Conservation (phyloP, 257 asterid species). For the Primulina huaijiensis region DNA sequence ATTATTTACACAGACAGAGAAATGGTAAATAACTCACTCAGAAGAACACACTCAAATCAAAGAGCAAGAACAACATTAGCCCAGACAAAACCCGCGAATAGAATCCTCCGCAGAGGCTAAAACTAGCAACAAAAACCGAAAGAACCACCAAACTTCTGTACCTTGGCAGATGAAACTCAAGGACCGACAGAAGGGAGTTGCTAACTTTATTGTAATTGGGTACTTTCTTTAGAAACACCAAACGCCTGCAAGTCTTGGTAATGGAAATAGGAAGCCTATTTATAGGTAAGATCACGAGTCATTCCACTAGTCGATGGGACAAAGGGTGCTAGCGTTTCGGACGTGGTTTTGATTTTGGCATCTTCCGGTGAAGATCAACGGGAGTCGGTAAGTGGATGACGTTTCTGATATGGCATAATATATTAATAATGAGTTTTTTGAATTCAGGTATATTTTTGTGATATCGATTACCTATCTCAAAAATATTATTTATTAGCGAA, state of each 20-base stretch:
- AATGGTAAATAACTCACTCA: neutral
- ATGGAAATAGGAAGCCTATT: slow-evolving; percentile 15
- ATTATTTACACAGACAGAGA: neutral
- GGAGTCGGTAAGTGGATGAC: slow-evolving; percentile 20
- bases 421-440: no score
- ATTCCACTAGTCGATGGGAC: neutral
- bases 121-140: neutral
- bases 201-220: neutral
- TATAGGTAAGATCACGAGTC: slow-evolving; percentile 20
- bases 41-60: neutral
- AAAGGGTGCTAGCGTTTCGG: neutral
- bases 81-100: neutral
- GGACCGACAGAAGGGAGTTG: neutral
- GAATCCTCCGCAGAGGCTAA: neutral
- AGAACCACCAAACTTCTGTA: neutral
- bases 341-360: neutral
- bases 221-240: slow-evolving; percentile 18
- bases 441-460: no score
- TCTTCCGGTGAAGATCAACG: slow-evolving; percentile 18
- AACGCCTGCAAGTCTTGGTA: slow-evolving; percentile 28
- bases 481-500: no score
- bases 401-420: no score
- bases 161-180: slow-evolving; percentile 20
- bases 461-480: no score
- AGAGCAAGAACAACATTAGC: slow-evolving; percentile 2